A percentile compares a stretch with the other conserved stretches of the same genome.
These are phyloP conservation scores for Entonaema liquescens DNA, from an alignment of 495 filamentous ascomycete genomes.

Conservation along the genomic window DNA sequence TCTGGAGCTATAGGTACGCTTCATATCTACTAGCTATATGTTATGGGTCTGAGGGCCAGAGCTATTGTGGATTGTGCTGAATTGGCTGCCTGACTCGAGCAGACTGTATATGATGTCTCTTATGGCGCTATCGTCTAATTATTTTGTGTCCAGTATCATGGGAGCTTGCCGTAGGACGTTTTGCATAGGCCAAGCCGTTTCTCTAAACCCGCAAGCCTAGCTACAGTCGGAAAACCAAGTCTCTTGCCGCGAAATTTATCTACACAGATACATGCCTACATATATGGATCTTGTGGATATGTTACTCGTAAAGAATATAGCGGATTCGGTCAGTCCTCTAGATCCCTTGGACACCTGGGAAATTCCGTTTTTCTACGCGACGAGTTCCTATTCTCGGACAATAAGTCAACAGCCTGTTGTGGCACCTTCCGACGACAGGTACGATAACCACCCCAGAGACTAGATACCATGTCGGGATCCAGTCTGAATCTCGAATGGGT, in stretches of 20 bases:
- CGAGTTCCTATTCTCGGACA: slow-evolving; percentile 1
- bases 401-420: background rate
- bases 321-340: background rate
- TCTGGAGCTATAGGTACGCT: slow-evolving; percentile 9
- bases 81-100: slow-evolving; percentile 18
- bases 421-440: background rate
- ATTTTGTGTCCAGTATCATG: slow-evolving; percentile 14
- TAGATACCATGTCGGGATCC: slow-evolving; percentile 7
- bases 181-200: slow-evolving; percentile 7
- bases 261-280: slow-evolving; percentile 2
- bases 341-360: background rate
- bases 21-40: background rate
- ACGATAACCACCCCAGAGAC: background rate
- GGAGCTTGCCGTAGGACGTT: background rate
- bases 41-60: slow-evolving; percentile 7
- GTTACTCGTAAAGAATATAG: background rate
- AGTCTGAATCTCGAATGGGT: slow-evolving; percentile 11
- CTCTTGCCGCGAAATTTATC: background rate
- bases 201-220: slow-evolving; percentile 6
- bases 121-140: background rate
- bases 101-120: background rate
- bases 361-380: slow-evolving; percentile 5
- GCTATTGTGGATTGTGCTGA: background rate
- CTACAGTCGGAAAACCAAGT: slow-evolving; percentile 12
- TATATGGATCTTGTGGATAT: background rate